phyloP scores from a whole-genome alignment of 2,329 filamentous ascomycete genomes.

The Fonsecaea monophora region DNA sequence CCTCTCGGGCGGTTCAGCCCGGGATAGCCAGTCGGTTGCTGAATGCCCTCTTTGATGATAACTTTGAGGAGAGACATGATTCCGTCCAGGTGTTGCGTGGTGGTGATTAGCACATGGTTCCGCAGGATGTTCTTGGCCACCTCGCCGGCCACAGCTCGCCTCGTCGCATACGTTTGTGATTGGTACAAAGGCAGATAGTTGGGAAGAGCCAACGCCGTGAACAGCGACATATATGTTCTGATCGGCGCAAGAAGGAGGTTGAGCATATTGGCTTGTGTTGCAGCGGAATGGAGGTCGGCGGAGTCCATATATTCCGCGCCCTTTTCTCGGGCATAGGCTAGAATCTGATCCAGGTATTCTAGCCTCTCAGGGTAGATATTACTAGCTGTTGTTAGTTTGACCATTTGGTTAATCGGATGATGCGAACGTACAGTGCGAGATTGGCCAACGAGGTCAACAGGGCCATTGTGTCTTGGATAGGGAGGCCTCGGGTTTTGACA shows the following conservation, averaged over 20 bases:
- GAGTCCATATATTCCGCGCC: slow-evolving; percentile 89
- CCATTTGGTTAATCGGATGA: neutral
- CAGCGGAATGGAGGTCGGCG: slow-evolving; percentile 87
- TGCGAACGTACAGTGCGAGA: slow-evolving; percentile 70
- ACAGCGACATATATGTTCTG: slow-evolving; percentile 88
- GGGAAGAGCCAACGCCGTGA: slow-evolving; percentile 92
- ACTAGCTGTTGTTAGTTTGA: slow-evolving; percentile 46
- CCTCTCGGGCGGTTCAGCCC: slow-evolving; percentile 76
- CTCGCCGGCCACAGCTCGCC: slow-evolving; percentile 87
- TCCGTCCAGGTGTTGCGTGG: slow-evolving; percentile 80
- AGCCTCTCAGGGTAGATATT: slow-evolving; percentile 84
- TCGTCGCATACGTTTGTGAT: slow-evolving; percentile 89
- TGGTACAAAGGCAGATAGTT: slow-evolving; percentile 90
- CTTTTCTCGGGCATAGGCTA: slow-evolving; percentile 86
- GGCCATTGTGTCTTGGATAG: slow-evolving; percentile 93
- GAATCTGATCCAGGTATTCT: slow-evolving; percentile 93
- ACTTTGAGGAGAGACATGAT: slow-evolving; percentile 88
- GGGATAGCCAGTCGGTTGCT: slow-evolving; percentile 82
- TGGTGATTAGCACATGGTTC: slow-evolving; percentile 80
- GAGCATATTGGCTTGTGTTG: slow-evolving; percentile 86
- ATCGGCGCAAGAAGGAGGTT: slow-evolving; percentile 89
- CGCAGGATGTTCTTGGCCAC: slow-evolving; percentile 82
- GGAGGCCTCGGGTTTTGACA: slow-evolving; percentile 86
- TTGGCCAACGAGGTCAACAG: slow-evolving; percentile 93
- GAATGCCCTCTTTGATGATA: slow-evolving; percentile 89